These are phyloP conservation scores for Polyporus arcularius DNA, from an alignment of 768 basidiomycete species.

Conservation along the genomic window DNA sequence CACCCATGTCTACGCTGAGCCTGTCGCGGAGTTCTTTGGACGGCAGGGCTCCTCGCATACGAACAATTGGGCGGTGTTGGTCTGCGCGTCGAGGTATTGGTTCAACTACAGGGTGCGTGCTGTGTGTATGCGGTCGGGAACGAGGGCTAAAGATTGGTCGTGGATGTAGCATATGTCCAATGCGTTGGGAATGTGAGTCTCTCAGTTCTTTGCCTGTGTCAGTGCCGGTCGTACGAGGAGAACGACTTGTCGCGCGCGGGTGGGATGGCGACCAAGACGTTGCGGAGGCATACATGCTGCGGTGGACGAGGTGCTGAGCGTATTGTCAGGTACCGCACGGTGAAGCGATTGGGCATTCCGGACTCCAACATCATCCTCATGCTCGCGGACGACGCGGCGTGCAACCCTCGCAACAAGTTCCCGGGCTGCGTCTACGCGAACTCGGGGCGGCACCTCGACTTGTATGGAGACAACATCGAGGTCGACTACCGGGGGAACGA, in stretches of 20 bases:
- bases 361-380: slow-evolving; percentile 99
- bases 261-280: too few species aligned
- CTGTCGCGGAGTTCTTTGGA: slow-evolving; percentile 14
- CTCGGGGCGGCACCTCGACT: slow-evolving; percentile 74
- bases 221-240: neutral
- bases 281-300: too few species aligned
- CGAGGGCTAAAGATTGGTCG: neutral
- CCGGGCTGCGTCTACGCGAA: slow-evolving; percentile 94
- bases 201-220: neutral
- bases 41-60: slow-evolving; percentile 55
- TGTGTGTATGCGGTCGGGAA: neutral
- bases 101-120: slow-evolving; percentile 92
- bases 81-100: slow-evolving; percentile 94
- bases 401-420: slow-evolving; percentile 89
- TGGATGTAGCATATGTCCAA: slow-evolving; percentile 93
- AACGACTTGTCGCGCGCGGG: neutral
- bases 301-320: neutral
- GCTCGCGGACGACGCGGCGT: slow-evolving; percentile 96
- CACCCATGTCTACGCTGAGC: neutral
- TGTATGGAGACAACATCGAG: slow-evolving; percentile 96
- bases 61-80: slow-evolving; percentile 98
- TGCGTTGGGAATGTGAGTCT: slow-evolving; percentile 87
- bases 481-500: slow-evolving; percentile 99
- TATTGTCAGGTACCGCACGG: slow-evolving; percentile 84
- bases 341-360: slow-evolving; percentile 96